These are phyloP conservation scores for Eutypa lata DNA, from an alignment of 2,329 filamentous ascomycete species.

Conservation along the genomic window DNA sequence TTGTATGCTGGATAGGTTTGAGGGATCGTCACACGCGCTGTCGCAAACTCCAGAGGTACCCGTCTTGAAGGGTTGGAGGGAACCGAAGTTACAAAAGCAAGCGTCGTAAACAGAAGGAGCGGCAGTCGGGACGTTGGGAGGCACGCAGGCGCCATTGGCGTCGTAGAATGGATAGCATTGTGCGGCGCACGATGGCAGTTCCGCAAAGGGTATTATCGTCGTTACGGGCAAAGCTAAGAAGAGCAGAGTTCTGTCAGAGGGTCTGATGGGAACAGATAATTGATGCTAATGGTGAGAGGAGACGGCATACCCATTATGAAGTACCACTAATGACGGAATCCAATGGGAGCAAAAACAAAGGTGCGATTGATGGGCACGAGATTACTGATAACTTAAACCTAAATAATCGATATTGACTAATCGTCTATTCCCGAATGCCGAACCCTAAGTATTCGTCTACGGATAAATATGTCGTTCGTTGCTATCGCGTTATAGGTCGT, in stretches of 20 bases:
- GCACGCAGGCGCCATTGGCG: constrained; percentile 70
- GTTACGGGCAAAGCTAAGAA: constrained; percentile 29
- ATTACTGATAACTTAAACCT: no score
- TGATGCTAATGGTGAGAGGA: background rate
- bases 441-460: no score
- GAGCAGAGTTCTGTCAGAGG: background rate
- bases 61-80: constrained; percentile 56
- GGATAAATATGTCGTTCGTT: no score
- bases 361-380: no score
- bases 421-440: no score
- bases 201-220: constrained; percentile 54
- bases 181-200: constrained; percentile 61
- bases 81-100: constrained; percentile 70
- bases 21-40: constrained; percentile 47
- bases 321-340: background rate
- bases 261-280: background rate
- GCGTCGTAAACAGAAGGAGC: constrained; percentile 54
- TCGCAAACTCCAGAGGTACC: constrained; percentile 61
- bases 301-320: background rate
- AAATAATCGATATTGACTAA: no score
- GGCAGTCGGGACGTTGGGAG: constrained; percentile 48
- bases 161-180: constrained; percentile 61
- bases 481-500: no score
- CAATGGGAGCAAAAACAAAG: no score
- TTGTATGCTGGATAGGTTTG: constrained; percentile 54